Percentiles rank a stretch among this genome's conserved stretches.
phyloP scores from a whole-genome alignment of 2,329 filamentous ascomycete genomes.

The Diatrype stigma region DNA sequence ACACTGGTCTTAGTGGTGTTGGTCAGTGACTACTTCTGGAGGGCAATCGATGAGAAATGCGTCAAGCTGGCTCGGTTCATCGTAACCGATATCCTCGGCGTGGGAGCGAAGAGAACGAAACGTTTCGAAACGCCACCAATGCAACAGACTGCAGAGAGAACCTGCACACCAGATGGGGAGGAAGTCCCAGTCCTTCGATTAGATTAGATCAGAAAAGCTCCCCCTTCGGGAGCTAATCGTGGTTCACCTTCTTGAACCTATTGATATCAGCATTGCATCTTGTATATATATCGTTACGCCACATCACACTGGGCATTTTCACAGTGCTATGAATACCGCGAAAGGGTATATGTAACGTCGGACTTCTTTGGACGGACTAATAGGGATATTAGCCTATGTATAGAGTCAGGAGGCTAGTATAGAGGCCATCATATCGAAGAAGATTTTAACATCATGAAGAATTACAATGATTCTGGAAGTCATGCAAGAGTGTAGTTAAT shows the following conservation, averaged over 20 bases:
- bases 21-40: slow-evolving; percentile 1
- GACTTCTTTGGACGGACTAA: no score
- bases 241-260: background rate
- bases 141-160: background rate
- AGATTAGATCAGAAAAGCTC: background rate
- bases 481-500: no score
- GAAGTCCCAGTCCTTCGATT: background rate
- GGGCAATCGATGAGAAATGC: background rate
- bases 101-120: background rate
- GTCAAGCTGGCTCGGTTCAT: slow-evolving; percentile 1
- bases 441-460: no score
- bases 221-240: background rate
- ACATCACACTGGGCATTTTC: no score
- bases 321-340: no score
- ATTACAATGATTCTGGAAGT: no score
- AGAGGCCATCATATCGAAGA: no score
- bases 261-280: background rate
- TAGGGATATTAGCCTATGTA: no score
- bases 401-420: no score
- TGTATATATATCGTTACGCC: no score
- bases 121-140: background rate
- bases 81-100: slow-evolving; percentile 1
- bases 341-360: no score
- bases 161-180: background rate
- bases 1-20: background rate